Base-by-base conservation (phyloP, 225 moss, liverwort and hornwort species). In the Sphagnum contortum region DNA sequence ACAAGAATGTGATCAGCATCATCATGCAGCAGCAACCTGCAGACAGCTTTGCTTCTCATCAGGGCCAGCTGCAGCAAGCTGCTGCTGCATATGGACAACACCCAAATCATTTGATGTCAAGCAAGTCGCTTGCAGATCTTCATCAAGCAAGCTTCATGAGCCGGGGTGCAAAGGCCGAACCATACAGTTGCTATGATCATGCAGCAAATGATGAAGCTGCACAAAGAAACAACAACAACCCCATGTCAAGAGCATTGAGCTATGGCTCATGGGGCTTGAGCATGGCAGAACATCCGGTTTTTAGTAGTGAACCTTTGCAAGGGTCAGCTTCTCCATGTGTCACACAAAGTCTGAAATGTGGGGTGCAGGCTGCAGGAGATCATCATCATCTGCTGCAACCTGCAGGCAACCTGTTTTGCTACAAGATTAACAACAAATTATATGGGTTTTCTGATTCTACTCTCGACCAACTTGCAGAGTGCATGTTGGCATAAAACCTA, bases 131-230 rank as follows among this genome's bases (percentile, higher is more conserved):
- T 49, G 66, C 29, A 29, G 29, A 29, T 29, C 29, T 29, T 29
- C 29, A 76, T 49, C 83, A 76, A 6, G 6, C 75, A 53, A 46
- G 75, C 64, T 14, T 79, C 29, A 29, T 1, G 1, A 29, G 29
- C 29, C 29, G 29, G 70, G 73, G 78, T 12, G 69, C 84, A 6
- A 85, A 85, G 76, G 48, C 69, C 6, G 84, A 85, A 69, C 84
- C 84, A 13, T 72, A 76, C 9, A 69, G 64, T 6, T 46, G 65
- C 12, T 55, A 66, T 45, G 75, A 80, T 29, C 29, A 29, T 29
- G 29, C 29, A 29, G 29, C 29, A 29, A 29, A 29, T 4, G 84
- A 81, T 47, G 84, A 85, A 67, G 84, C 81, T 74, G 84, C 76
- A 14, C 81, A 85, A 67, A 85, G 84, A 68, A 64, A 61, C 10